These are phyloP conservation scores for Eugenia klotzschiana DNA, from an alignment of 441 rosid species.

Conservation along the genomic window DNA sequence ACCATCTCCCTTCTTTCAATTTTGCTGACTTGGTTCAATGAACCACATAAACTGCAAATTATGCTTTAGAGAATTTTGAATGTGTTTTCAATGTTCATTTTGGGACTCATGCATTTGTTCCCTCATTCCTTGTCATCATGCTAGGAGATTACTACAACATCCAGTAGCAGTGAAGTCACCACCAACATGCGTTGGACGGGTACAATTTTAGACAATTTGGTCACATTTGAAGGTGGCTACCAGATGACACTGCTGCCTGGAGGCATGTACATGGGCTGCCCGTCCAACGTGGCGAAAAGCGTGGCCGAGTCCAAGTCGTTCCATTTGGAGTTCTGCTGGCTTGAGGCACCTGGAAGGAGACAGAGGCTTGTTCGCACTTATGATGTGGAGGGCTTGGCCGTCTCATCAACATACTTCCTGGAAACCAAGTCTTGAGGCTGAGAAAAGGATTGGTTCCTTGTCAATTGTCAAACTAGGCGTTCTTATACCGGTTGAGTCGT, in stretches of 20 bases:
- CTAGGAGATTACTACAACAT: slow-evolving; percentile 42
- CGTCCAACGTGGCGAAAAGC: slow-evolving; percentile 44
- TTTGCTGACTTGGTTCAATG: neutral
- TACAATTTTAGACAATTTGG: slow-evolving; percentile 30
- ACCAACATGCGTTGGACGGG: slow-evolving; percentile 63
- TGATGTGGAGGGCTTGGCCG: slow-evolving; percentile 74
- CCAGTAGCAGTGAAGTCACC: slow-evolving; percentile 17
- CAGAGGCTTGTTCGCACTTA: slow-evolving; percentile 78
- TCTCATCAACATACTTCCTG: slow-evolving; percentile 61
- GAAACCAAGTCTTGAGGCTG: slow-evolving; percentile 39
- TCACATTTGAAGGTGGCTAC: slow-evolving; percentile 57
- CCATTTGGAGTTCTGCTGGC: slow-evolving; percentile 86
- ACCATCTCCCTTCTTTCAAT: neutral
- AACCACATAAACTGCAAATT: neutral
- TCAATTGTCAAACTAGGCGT: neutral
- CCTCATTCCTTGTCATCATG: neutral
- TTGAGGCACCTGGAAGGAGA: slow-evolving; percentile 50
- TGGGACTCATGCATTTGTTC: neutral
- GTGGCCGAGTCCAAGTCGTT: slow-evolving; percentile 60
- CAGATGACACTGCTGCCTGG: slow-evolving; percentile 61
- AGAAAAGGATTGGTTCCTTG: neutral
- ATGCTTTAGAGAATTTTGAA: neutral
- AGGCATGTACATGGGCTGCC: slow-evolving; percentile 88
- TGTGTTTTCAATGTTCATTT: neutral
- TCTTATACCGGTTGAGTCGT: neutral